phyloP scores from a whole-genome alignment of 441 rosid genomes.

The Sinapis alba region DNA sequence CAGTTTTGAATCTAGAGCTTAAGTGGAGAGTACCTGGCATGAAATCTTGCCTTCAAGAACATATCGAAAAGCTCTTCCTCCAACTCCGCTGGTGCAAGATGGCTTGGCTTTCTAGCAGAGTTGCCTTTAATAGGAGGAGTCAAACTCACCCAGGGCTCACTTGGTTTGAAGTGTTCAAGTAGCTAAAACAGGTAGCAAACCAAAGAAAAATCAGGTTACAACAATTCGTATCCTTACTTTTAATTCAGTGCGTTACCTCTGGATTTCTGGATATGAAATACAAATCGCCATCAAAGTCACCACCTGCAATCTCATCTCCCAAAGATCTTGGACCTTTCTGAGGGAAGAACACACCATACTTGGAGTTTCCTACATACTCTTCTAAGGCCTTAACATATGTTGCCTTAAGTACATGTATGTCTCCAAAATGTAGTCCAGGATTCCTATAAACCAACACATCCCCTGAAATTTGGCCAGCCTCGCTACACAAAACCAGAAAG shows the following conservation, averaged over 20 bases:
- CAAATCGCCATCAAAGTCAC: slow-evolving; percentile 82
- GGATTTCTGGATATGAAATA: slow-evolving; percentile 74
- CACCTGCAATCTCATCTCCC: slow-evolving; percentile 80
- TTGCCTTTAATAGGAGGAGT: slow-evolving; percentile 32
- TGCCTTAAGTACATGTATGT: slow-evolving; percentile 69
- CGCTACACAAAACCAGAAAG: slow-evolving; percentile 44
- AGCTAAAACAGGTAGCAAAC: slow-evolving; percentile 47
- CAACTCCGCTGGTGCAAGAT: slow-evolving; percentile 51
- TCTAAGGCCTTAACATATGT: slow-evolving; percentile 55
- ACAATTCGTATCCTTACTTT: not conserved
- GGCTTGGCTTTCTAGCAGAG: slow-evolving; percentile 42
- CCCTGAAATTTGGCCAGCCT: slow-evolving; percentile 76
- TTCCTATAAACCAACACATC: slow-evolving; percentile 73
- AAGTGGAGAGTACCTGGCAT: slow-evolving; percentile 48
- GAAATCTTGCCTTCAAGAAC: slow-evolving; percentile 64
- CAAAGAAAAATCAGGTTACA: slow-evolving; percentile 8
- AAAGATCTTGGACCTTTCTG: slow-evolving; percentile 68
- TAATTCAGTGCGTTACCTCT: slow-evolving; percentile 45
- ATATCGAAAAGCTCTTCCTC: slow-evolving; percentile 65
- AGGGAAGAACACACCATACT: slow-evolving; percentile 77
- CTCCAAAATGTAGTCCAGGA: slow-evolving; percentile 88
- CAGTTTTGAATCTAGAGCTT: slow-evolving; percentile 8
- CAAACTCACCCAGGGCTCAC: slow-evolving; percentile 59
- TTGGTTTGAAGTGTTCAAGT: slow-evolving; percentile 52
- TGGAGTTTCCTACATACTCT: slow-evolving; percentile 63